Conservation (phyloP, 2,329 filamentous ascomycete genomes). For the Trichophyton equinum region DNA sequence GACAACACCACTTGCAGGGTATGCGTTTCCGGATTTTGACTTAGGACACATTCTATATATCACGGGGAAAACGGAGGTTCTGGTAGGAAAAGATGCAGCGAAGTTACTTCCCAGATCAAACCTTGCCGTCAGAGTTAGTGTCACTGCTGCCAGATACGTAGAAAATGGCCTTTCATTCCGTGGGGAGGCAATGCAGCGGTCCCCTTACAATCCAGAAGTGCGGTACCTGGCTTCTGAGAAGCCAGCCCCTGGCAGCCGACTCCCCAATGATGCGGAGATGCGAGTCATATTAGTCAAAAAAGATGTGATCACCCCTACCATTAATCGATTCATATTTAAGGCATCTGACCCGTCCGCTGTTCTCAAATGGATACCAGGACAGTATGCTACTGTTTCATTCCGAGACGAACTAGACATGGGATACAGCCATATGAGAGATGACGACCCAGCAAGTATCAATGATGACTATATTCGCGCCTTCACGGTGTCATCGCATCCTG, state of each 20-base stretch:
- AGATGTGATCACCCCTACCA: conserved; percentile 50
- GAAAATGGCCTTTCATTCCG: conserved; percentile 55
- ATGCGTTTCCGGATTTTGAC: conserved; percentile 62
- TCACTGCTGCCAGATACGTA: conserved; percentile 52
- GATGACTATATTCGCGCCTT: conserved; percentile 78
- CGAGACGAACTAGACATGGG: conserved; percentile 54
- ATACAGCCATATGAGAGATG: conserved; percentile 72
- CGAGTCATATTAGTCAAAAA: conserved; percentile 48
- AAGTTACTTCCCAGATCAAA: conserved; percentile 55
- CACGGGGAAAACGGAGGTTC: conserved; percentile 55
- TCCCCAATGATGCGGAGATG: conserved; percentile 14
- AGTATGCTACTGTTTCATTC: conserved; percentile 69
- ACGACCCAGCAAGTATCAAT: conserved; percentile 66
- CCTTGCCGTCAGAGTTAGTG: conserved; percentile 56
- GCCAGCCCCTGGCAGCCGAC: conserved; percentile 10
- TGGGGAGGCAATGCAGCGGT: conserved; percentile 46
- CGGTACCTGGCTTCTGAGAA: conserved; percentile 52
- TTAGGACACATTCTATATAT: conserved; percentile 62
- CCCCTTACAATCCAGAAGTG: conserved; percentile 68
- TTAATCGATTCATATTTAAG: conserved; percentile 53
- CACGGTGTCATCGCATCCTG: conserved; percentile 56
- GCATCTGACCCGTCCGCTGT: conserved; percentile 27
- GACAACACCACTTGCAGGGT: conserved; percentile 52
- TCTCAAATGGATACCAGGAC: conserved; percentile 53
- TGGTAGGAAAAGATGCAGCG: conserved; percentile 52